A percentile compares a stretch with the other conserved stretches of the same genome.
Evolutionary conservation across 805 yeast species (phyloP).

Genomic region (Jamesozyma spencerorum): DNA sequence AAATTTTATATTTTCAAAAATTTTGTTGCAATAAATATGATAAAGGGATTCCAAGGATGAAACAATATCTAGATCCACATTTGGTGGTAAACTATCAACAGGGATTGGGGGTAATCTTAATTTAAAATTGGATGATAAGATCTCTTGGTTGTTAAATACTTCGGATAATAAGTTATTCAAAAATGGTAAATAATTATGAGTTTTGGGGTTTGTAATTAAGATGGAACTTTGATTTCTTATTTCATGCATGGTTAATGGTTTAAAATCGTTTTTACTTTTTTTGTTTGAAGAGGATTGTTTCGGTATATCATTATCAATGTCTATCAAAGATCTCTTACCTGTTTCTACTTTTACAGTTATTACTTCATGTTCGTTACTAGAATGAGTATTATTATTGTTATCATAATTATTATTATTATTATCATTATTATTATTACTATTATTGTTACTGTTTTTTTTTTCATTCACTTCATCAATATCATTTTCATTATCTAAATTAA

Average conservation of each 20-base stretch:
- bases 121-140: conserved; percentile 3
- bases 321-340: no score
- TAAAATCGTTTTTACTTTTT: no score
- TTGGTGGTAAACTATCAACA: conserved; percentile 31
- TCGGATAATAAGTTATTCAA: conserved; percentile 1
- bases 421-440: background rate
- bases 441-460: background rate
- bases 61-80: conserved; percentile 46
- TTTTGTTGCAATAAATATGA: conserved; percentile 50
- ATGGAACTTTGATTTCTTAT: no score
- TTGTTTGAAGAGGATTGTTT: background rate
- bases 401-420: background rate
- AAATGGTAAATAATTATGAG: conserved; percentile 1
- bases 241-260: background rate
- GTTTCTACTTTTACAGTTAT: no score
- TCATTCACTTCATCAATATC: background rate
- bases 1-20: conserved; percentile 57
- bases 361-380: no score
- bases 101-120: conserved; percentile 35
- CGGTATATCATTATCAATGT: background rate
- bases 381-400: background rate
- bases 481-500: conserved; percentile 9
- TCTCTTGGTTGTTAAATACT: conserved; percentile 7
- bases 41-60: conserved; percentile 55
- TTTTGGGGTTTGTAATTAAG: background rate